These are phyloP conservation scores for Xylaria arbuscula DNA, from an alignment of 2,329 filamentous ascomycete species.

Conservation along the genomic window DNA sequence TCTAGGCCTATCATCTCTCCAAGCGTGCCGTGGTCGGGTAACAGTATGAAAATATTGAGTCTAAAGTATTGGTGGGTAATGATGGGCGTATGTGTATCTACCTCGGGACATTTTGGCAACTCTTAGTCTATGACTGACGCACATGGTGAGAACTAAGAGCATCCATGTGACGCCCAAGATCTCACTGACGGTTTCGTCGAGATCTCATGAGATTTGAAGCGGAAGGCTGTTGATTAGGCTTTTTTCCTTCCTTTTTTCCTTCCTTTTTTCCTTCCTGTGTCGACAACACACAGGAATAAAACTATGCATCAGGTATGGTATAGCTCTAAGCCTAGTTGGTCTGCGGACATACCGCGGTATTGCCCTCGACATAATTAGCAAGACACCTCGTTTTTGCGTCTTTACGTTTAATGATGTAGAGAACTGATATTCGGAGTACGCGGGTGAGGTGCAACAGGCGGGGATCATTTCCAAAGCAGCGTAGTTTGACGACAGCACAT, in stretches of 20 bases:
- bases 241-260: too few relatives aligned
- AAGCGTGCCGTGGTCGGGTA: conserved; percentile 47
- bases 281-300: too few relatives aligned
- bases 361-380: conserved; percentile 52
- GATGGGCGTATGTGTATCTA: conserved; percentile 53
- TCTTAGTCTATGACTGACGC: conserved; percentile 52
- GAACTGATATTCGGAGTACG: conserved; percentile 52
- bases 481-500: conserved; percentile 50
- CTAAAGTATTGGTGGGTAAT: conserved; percentile 53
- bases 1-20: conserved; percentile 53
- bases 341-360: conserved; percentile 53
- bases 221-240: conserved; percentile 52
- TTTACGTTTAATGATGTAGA: conserved; percentile 45
- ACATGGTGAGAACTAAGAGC: conserved; percentile 53
- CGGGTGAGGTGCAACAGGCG: conserved; percentile 51
- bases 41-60: conserved; percentile 56
- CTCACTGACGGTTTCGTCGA: conserved; percentile 52
- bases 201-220: conserved; percentile 53
- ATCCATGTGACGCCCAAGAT: conserved; percentile 40
- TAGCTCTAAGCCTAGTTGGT: conserved; percentile 50
- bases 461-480: conserved; percentile 45
- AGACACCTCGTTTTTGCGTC: conserved; percentile 53
- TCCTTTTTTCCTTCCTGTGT: too few relatives aligned
- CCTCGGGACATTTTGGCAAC: conserved; percentile 54
- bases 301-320: conserved; percentile 55